Conservation (phyloP, 192 early-diverging fungal genomes). For the Coemansia sp. region DNA sequence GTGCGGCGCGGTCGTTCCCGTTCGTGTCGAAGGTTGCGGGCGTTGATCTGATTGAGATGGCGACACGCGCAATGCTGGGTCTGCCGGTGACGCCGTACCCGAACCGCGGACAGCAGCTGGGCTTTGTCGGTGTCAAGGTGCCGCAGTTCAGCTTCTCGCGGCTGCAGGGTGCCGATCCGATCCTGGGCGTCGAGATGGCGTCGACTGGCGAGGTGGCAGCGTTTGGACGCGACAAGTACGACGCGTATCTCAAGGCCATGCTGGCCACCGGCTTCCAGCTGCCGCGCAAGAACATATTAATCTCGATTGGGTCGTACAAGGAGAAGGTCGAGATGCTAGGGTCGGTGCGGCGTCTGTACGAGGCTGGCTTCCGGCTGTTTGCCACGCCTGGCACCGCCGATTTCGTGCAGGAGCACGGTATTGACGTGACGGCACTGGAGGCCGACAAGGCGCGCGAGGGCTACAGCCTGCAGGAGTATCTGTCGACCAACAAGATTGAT, state of each 20-base stretch:
- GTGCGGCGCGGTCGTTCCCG: constrained; percentile 95
- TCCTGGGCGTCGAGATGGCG: constrained; percentile 99
- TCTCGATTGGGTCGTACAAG: constrained; percentile 98
- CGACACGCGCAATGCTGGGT: constrained; percentile 91
- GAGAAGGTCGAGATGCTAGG: constrained; percentile 97
- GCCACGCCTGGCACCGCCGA: constrained; percentile 97
- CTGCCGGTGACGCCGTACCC: constrained; percentile 82
- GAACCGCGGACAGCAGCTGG: constrained; percentile 66
- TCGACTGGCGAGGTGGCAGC: constrained; percentile 99
- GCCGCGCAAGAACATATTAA: constrained; percentile 93
- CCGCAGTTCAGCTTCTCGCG: constrained; percentile 98
- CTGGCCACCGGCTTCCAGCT: constrained; percentile 89
- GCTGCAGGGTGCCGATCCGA: constrained; percentile 93
- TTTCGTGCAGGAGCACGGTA: constrained; percentile 92
- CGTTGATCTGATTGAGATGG: constrained; percentile 95
- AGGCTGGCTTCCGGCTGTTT: constrained; percentile 90
- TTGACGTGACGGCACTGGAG: constrained; percentile 91
- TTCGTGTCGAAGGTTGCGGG: constrained; percentile 97
- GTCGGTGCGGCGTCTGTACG: constrained; percentile 78
- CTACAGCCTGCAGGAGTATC: constrained; percentile 91
- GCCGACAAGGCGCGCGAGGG: constrained; percentile 68
- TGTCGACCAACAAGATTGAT: constrained; percentile 96
- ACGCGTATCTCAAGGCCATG: constrained; percentile 95
- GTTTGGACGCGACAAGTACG: constrained; percentile 97
- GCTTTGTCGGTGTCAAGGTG: constrained; percentile 95